Percentiles rank a stretch among this genome's conserved stretches.
Conservation (phyloP, 2,329 filamentous ascomycete species). For the Nothopassalora personata region DNA sequence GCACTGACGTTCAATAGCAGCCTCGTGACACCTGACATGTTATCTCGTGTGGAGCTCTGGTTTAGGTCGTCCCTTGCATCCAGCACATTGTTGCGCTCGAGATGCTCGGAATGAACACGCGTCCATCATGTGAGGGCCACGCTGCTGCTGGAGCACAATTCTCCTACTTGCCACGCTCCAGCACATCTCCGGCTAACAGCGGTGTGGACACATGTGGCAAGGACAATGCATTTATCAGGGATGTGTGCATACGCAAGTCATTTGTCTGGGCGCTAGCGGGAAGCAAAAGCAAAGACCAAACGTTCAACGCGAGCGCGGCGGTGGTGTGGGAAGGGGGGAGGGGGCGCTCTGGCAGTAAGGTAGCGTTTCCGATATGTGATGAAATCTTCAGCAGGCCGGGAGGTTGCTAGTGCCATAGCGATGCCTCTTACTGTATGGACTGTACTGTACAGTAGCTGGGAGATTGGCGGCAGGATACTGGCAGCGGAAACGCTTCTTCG, state of each 20-base stretch:
- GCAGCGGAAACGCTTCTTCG: background rate
- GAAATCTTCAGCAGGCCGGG: background rate
- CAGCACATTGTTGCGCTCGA: background rate
- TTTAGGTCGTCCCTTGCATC: conserved; percentile 3
- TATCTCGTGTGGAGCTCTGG: background rate
- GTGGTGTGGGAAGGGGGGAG: background rate
- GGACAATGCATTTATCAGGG: conserved; percentile 23
- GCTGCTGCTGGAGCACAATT: background rate
- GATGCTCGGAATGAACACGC: conserved; percentile 4
- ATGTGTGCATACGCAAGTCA: conserved; percentile 24
- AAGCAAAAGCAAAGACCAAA: conserved; percentile 5
- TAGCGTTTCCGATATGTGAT: conserved; percentile 3
- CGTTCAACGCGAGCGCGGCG: background rate
- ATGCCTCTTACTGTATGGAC: too few relatives aligned
- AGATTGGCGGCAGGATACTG: background rate
- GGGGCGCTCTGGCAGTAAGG: background rate
- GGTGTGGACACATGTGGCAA: conserved; percentile 10
- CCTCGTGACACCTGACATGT: conserved; percentile 11
- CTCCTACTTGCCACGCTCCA: background rate
- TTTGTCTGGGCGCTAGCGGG: conserved; percentile 1
- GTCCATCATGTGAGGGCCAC: background rate
- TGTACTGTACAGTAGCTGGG: too few relatives aligned
- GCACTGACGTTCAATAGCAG: conserved; percentile 7
- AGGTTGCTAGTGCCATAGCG: background rate
- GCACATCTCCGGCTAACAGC: conserved; percentile 5